These are phyloP conservation scores for Quercus suber DNA, from an alignment of 306 rosid genomes.

Conservation along the genomic window DNA sequence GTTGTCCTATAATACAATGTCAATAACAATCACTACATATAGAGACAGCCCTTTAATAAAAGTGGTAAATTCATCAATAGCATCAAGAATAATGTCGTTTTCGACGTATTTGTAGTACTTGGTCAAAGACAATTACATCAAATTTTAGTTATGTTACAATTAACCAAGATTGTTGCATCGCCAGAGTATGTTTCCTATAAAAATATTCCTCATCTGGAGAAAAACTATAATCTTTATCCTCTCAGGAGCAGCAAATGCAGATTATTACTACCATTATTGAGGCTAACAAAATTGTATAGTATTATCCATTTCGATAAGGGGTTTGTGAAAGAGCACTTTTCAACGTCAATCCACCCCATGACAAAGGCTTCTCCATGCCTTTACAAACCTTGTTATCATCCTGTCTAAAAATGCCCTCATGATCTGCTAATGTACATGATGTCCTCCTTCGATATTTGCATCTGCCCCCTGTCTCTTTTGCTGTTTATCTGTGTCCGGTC, in stretches of 20 bases:
- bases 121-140: not conserved
- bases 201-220: not conserved
- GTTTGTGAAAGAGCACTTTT: not conserved
- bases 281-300: slow-evolving; percentile 33
- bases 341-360: not conserved
- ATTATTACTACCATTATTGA: not conserved
- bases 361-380: not conserved
- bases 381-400: not conserved
- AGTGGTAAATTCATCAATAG: not conserved
- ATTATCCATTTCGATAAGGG: not conserved
- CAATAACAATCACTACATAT: not conserved
- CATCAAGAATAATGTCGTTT: not conserved
- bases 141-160: not conserved
- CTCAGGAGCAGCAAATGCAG: slow-evolving; percentile 8
- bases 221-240: not conserved
- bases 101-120: not conserved
- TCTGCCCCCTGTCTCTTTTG: slow-evolving; percentile 57
- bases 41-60: not conserved
- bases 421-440: slow-evolving; percentile 36
- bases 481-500: slow-evolving; percentile 40
- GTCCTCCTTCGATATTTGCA: slow-evolving; percentile 72
- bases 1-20: not conserved
- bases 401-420: not conserved
- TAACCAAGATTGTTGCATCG: not conserved
- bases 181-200: not conserved